Evolutionary conservation across 257 asterid genomes (phyloP), one percentile per base, ranked within the genome.

Genomic region (Solanum piurae): DNA sequence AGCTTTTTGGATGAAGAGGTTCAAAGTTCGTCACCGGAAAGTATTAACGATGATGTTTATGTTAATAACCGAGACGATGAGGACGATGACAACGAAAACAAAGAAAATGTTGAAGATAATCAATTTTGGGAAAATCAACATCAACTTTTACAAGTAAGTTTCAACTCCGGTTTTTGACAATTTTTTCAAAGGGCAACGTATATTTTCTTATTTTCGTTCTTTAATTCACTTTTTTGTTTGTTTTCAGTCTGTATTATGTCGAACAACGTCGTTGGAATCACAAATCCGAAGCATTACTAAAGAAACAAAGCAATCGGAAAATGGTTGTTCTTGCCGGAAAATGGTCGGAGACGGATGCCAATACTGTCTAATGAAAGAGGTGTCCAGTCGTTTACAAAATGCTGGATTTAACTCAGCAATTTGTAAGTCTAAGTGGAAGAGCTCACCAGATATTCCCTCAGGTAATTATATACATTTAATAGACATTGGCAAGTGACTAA

Each of bases 341-440:
- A 75, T 90, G 1, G 40, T 31, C 46, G 91, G 55, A 12, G 34
- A 74, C n/a, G 91, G 93, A 25, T 97, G 99, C 96, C 94, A 94
- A 91, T 92, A 83, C 89, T 97, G 99, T 52, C 89, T 91, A 14
- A 95, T 95, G 99, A 92, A 91, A 89, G 94, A 62, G 87, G 91
- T 95, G 29, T 92, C 96, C 90, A 87, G 91, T 66, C 94, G 96
- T 38, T 92, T 97, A 49, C 96, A 91, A 77, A 89, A 73, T 60
- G 95, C 91, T 2, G 97, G 96, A 77, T 95, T 91, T 60, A 89
- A 95, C 55, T 86, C 94, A 38, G 97, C 97, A 16, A 94, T 95
- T 90, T 95, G 99, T 95, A 97, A 93, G 88, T 95, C 99, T 76
- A 97, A 95, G 89, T 97, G 99, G 99, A 94, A 66, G 86, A 95